Percentiles rank a stretch among this genome's conserved stretches.
phyloP scores from a whole-genome alignment of 202 grass and related monocot genomes.

The Carex sylvatica region DNA sequence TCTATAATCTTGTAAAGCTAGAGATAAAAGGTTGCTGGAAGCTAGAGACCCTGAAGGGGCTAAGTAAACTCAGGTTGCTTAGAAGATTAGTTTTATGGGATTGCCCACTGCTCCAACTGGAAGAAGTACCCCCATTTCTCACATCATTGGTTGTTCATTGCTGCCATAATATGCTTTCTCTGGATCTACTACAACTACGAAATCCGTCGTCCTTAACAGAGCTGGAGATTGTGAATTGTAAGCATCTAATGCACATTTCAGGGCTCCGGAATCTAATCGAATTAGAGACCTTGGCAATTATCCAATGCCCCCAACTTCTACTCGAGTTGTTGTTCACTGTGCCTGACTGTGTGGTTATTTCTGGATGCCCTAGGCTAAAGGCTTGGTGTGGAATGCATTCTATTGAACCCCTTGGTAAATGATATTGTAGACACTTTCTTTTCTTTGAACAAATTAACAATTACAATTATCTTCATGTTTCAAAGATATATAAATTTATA shows the following conservation, averaged over 20 bases:
- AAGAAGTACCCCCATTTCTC: constrained; percentile 12
- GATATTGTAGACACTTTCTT: background rate
- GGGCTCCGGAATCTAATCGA: background rate
- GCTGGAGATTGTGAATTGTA: constrained; percentile 36
- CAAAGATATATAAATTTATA: background rate
- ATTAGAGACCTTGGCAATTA: constrained; percentile 32
- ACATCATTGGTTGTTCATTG: constrained; percentile 17
- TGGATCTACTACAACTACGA: background rate
- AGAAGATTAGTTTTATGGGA: constrained; percentile 28
- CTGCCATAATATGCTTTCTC: constrained; percentile 26
- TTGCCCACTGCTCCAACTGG: constrained; percentile 23
- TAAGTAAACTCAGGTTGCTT: background rate
- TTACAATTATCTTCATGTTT: background rate
- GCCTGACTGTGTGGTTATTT: constrained; percentile 27
- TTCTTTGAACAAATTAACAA: background rate
- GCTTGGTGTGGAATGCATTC: constrained; percentile 35
- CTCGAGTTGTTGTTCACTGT: background rate
- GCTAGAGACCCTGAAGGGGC: constrained; percentile 14
- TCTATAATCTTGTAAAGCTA: constrained; percentile 24
- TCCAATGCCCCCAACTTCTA: constrained; percentile 29
- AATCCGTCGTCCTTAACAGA: constrained; percentile 13
- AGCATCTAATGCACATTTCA: background rate
- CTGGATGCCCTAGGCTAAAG: constrained; percentile 33
- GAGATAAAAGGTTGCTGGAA: constrained; percentile 36
- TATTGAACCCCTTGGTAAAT: constrained; percentile 12